Base-by-base conservation (phyloP, 1,139 yeast species). In the Blastobotrys proliferans region DNA sequence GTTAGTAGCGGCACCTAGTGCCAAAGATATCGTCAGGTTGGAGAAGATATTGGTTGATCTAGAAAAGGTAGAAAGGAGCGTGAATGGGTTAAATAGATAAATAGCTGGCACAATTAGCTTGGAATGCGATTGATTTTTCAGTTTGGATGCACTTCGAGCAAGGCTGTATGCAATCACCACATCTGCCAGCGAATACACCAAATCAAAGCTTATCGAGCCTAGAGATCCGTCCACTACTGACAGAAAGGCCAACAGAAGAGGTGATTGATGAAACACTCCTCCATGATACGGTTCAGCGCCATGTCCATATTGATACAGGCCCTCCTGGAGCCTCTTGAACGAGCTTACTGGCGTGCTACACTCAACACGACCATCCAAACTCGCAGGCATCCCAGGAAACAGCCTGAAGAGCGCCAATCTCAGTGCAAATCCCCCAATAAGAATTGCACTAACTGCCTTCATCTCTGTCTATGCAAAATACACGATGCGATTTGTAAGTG, bases 261-360 rank as follows among this genome's bases (percentile, higher is more conserved):
- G 96, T 3, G 94, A 57, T 49, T 87, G 94, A 61, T 88, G 94
- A 38, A 83, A 86, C 24, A 86, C 81, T 1, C 95, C 95, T 16
- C 95, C 95, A 47, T 78, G 79, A 56, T 88, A 90, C 4, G 90
- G 78, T 46, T 81, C 74, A 38, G 83, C 70, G 11, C 73, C 72
- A 50, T 79, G 74, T n/a, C 70, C 62, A 45, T 77, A 65, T 49
- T 85, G 75, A 58, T 76, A 88, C 36, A 87, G 70, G 8, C 97
- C 96, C 61, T 92, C 98, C 56, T 76, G 70, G 38, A 94, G 54
- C n/a, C 76, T 66, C 46, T 69, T 73, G 62, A 72, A 83, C 30
- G 94, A 82, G 43, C 81, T 75, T 16, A 83, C 69, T 0, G 94
- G 86, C 0, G 95, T 84, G n/a, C 94, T 76, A 44, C 90, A 72